Percentiles rank a stretch among this genome's conserved stretches.
phyloP scores from a whole-genome alignment of 225 moss, liverwort and hornwort genomes.

The Sphagnum contortum region DNA sequence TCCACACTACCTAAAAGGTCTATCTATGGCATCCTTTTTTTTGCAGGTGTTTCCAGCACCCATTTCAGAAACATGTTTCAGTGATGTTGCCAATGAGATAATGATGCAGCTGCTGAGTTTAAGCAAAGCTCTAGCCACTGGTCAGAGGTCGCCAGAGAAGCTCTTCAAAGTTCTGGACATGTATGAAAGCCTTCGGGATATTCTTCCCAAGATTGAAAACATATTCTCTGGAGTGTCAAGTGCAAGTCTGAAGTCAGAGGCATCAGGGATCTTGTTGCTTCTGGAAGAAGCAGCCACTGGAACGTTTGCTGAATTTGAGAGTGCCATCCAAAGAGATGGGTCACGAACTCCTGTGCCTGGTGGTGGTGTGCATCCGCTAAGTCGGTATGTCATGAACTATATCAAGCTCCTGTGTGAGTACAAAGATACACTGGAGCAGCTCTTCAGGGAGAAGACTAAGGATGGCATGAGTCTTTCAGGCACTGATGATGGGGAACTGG shows the following conservation, averaged over 20 bases:
- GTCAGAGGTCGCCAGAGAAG: conserved; percentile 81
- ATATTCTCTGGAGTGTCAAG: conserved; percentile 70
- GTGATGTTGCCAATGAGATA: conserved; percentile 62
- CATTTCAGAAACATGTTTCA: conserved; percentile 51
- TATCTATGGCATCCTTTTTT: not conserved
- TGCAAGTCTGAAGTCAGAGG: conserved; percentile 66
- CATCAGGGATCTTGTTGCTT: conserved; percentile 79
- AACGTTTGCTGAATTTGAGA: conserved; percentile 88
- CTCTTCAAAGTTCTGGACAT: conserved; percentile 89
- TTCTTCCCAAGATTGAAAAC: conserved; percentile 76
- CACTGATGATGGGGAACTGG: conserved; percentile 49
- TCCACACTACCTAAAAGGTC: too few species aligned
- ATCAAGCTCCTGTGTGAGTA: conserved; percentile 88
- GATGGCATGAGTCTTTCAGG: conserved; percentile 61
- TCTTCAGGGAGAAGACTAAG: conserved; percentile 79
- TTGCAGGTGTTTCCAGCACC: conserved; percentile 33
- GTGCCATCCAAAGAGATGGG: conserved; percentile 84
- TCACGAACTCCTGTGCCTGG: conserved; percentile 62
- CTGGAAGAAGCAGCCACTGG: conserved; percentile 83
- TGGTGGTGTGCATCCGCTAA: conserved; percentile 91
- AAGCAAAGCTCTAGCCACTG: conserved; percentile 76
- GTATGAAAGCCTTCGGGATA: conserved; percentile 84
- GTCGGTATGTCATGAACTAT: conserved; percentile 97
- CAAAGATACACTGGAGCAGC: conserved; percentile 85
- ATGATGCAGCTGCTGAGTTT: conserved; percentile 89